Evolutionary conservation across 495 filamentous ascomycete species (phyloP).

Genomic region (Barbatosphaeria neglecta): DNA sequence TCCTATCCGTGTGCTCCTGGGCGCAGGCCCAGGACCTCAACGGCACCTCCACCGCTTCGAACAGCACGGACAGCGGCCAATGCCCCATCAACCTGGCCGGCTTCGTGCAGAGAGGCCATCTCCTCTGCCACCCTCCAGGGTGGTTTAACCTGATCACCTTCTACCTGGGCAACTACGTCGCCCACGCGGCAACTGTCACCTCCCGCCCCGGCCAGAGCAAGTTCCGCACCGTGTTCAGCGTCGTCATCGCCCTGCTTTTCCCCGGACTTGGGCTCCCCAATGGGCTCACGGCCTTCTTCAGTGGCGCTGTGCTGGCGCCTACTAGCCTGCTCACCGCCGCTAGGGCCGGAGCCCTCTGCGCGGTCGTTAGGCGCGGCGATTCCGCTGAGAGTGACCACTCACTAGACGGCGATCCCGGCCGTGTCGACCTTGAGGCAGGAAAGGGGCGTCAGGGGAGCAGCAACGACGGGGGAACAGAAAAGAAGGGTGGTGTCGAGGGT

Average conservation of each 20-base stretch:
- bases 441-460: too few species aligned
- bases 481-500: too few species aligned
- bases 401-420: too few species aligned
- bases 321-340: background rate
- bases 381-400: background rate
- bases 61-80: background rate
- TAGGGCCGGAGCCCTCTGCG: background rate
- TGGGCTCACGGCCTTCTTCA: background rate
- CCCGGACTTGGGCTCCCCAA: background rate
- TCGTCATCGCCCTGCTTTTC: background rate
- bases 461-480: too few species aligned
- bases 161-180: slow-evolving; percentile 17
- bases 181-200: slow-evolving; percentile 15
- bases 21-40: background rate
- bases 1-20: background rate
- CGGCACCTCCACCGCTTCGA: too few species aligned
- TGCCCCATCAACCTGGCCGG: background rate
- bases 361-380: background rate
- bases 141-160: slow-evolving; percentile 14
- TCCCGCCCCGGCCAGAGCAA: slow-evolving; percentile 3
- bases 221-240: background rate
- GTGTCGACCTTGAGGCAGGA: too few species aligned
- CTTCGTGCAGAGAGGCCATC: background rate
- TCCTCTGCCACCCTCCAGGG: slow-evolving; percentile 1
- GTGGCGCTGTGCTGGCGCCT: background rate